Base-by-base conservation (phyloP, 2,329 filamentous ascomycete species). In the Colletotrichum somersetense region DNA sequence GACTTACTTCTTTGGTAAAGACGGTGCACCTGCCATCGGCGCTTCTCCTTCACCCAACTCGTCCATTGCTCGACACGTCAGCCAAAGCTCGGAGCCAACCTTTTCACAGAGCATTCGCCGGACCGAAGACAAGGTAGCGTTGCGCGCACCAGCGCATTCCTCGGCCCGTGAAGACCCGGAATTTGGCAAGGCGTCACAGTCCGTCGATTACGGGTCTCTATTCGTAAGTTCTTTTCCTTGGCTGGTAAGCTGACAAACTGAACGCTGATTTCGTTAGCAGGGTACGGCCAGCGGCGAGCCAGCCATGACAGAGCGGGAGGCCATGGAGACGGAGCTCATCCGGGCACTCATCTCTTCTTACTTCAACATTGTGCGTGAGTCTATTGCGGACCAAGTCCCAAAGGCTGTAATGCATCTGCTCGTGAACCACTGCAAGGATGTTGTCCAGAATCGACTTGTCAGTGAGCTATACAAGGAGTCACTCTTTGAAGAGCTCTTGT, bases 371-470 rank as follows among this genome's bases (percentile, higher is more conserved):
- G 96, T 99, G 58, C 93, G 96, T 74, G 96, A 99, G 83, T 96
- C 94, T n/a, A 97, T 98, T 77, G 96, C 96, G 56, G 96, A 99
- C 80, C 96, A 98, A 84, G 96, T 99, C 14, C 96, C 96, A 76
- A 99, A 99, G 85, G 96, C 96, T 6, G 93, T 99, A 77, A 99
- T 99, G 96, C 96, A 99, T 81, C 89, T 99, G 58, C 89, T 99
- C 44, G 96, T 99, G 80, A 99, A 99, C 83, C 94, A 98, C 85
- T 97, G 94, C 84, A 98, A 98, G 82, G 96, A 99, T 76, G 96
- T 96, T 16, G 95, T 99, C 42, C 96, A 99, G 83, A 99, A 99
- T 83, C 90, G 96, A 57, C 90, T 99, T 8, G 96, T 99, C 69
- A 97, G 93, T 80, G 94, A 97, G 81, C 87, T 99, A 62, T 99